Base-by-base conservation (phyloP, 257 asterid genomes). In the Nicotiana obtusifolia region DNA sequence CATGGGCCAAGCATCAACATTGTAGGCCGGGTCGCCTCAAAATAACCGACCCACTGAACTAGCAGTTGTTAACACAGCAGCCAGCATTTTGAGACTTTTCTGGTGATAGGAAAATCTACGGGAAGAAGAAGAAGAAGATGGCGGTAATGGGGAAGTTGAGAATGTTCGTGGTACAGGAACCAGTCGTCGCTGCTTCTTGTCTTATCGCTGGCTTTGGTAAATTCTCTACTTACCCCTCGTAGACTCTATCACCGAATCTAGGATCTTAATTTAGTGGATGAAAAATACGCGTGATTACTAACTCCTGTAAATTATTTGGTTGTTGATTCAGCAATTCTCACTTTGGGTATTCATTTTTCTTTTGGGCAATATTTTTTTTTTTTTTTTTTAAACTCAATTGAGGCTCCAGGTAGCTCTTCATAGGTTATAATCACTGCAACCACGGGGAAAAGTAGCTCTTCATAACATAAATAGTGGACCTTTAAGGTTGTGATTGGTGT, bases 201-300 rank as follows among this genome's bases (percentile, higher is more conserved):
- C 90, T 95, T 80, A 91, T 95, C 86, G 98, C 93, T 31, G 99
- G 97, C 64, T 87, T 95, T 31, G 99, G 98, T 95, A 56, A 77
- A 88, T 84, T 44, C 31, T 49, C 2, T 9, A 13, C 10, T 33
- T 22, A 0, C 49, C 4, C 37, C 8, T 61, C 7, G 14, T 22
- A 61, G 33, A 69, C 56, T 6, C 35, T 6, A 13, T 44, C 37
- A 2, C 19, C 31, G 14, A 68, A 68, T 41, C 78, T 69, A 13
- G 20, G 60, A 71, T 71, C 44, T 71, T 71, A 44, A 35, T 15
- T 19, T 67, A 35, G 28, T 19, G 4, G 10, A 4, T 44, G 28
- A 22, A 71, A 20, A 22, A 37, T 69, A n/a, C 26, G 30, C 22
- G 30, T 65, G 22, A 30, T 65, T 30, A 65, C 22, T 31, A 30